Base-by-base conservation (phyloP, 306 rosid genomes). In the Hylodesmum podocarpum region DNA sequence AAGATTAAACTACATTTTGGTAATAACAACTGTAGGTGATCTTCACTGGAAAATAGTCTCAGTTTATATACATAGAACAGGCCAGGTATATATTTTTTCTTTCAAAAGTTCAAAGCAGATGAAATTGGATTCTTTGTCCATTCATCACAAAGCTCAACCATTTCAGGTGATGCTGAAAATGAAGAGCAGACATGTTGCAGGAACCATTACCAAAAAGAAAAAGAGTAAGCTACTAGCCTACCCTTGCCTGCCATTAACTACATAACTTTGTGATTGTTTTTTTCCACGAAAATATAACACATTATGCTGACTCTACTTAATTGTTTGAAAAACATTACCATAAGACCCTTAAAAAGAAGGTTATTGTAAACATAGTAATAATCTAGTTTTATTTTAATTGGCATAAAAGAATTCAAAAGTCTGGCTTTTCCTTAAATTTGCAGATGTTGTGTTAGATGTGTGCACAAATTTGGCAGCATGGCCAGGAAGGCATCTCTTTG, bases 11-110 rank as follows among this genome's bases (percentile, higher is more conserved):
- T 41, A 6, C 54, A 54, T 24, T 55, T 50, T 70, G 18, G n/a
- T 37, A 33, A n/a, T 61, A 28, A 55, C 37, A 28, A 55, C 37
- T 78, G 82, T 81, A 96, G 99, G 99, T 43, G 99, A 96, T 87
- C 97, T 96, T 86, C 99, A 96, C 86, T 92, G 98, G 98, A 96
- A 96, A 84, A 59, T 96, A 14, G 97, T 96, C 6, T 96, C 90
- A 70, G 96, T 96, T 78, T 96, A 96, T 77, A 86, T 92, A 65
- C 97, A 96, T 72, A 80, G 94, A 69, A 87, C 96, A 3, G 98
- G 99, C 51, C 91, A 84, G 82, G 97, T 91, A 74, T 70, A n/a
- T n/a, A n/a, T 18, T 43, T 24, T 36, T 27, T 36, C 15, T 34
- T 59, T 4, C 28, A 37, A 44, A 62, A 2, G 1, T 11, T 18